Conservation (phyloP, 2,329 filamentous ascomycete genomes). For the Ascocoryne sarcoides region DNA sequence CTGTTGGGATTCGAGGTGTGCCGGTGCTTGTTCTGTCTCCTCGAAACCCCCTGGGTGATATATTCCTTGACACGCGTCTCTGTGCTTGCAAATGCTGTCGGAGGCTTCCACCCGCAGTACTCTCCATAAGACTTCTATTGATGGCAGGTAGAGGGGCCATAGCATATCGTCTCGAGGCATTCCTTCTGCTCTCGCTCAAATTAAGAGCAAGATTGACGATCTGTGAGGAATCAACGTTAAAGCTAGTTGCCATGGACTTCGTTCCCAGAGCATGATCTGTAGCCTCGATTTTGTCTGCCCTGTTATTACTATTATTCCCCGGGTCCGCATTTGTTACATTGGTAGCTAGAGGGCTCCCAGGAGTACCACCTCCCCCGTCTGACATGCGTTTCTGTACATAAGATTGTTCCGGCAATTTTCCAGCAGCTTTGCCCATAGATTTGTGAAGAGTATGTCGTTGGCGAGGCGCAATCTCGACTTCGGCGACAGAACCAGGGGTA, state of each 20-base stretch:
- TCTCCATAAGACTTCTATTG: slow-evolving; percentile 34
- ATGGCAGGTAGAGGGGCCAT: slow-evolving; percentile 29
- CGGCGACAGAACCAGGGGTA: not conserved
- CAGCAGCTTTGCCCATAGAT: slow-evolving; percentile 19
- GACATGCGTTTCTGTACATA: slow-evolving; percentile 18
- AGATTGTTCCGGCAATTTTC: slow-evolving; percentile 17
- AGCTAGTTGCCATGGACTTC: slow-evolving; percentile 18
- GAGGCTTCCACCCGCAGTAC: slow-evolving; percentile 48
- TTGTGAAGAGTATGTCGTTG: slow-evolving; percentile 17
- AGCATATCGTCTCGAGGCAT: slow-evolving; percentile 48
- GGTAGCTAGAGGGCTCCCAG: slow-evolving; percentile 18
- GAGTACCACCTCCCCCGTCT: slow-evolving; percentile 14
- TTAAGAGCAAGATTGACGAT: slow-evolving; percentile 90
- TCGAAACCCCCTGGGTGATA: slow-evolving; percentile 48
- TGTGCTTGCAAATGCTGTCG: slow-evolving; percentile 66
- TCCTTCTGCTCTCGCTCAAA: slow-evolving; percentile 70
- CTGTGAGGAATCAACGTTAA: slow-evolving; percentile 73
- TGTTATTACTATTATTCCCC: slow-evolving; percentile 4
- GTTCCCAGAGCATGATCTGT: not conserved
- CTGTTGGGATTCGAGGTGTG: slow-evolving; percentile 35
- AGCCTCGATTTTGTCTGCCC: slow-evolving; percentile 3
- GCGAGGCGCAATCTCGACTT: slow-evolving; percentile 9
- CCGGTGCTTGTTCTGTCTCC: slow-evolving; percentile 21
- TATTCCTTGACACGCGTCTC: slow-evolving; percentile 50
- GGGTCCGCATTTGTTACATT: slow-evolving; percentile 15